Evolutionary conservation across 75 land plant species (phyloP).

Genomic region (Chamaecyparis obtusa): DNA sequence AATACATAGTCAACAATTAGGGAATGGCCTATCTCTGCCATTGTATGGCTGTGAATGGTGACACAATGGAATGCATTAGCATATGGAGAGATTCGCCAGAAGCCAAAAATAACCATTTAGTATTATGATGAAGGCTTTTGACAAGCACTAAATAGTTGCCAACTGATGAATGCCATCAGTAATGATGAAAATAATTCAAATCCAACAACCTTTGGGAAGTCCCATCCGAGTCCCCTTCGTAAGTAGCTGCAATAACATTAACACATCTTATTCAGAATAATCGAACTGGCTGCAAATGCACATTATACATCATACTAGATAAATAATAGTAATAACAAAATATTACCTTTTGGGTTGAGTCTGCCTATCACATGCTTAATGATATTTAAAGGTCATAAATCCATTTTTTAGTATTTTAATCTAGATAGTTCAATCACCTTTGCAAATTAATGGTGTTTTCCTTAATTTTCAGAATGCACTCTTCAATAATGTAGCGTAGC

Average conservation of each 20-base stretch:
- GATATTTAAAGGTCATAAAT: background rate
- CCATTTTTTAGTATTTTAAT: background rate
- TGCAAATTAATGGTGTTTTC: background rate
- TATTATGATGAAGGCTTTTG: conserved; percentile 59
- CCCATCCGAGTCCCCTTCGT: conserved; percentile 75
- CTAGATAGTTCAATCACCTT: background rate
- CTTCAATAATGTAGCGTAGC: background rate
- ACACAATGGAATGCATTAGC: background rate
- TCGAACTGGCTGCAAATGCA: background rate
- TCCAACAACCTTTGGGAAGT: conserved; percentile 76
- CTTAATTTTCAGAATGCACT: background rate
- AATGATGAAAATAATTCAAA: conserved; percentile 73
- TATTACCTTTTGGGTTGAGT: background rate
- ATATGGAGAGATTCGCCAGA: background rate
- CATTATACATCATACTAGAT: background rate
- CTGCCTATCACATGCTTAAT: background rate
- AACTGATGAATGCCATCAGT: conserved; percentile 77
- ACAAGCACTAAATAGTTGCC: conserved; percentile 84
- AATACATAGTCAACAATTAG: background rate
- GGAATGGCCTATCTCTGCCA: background rate
- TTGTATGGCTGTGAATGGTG: background rate
- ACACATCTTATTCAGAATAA: background rate
- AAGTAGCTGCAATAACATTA: conserved; percentile 62
- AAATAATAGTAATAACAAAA: background rate
- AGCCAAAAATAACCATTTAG: background rate